phyloP scores from a whole-genome alignment of 495 filamentous ascomycete species.

The Chlorociboria aeruginascens region DNA sequence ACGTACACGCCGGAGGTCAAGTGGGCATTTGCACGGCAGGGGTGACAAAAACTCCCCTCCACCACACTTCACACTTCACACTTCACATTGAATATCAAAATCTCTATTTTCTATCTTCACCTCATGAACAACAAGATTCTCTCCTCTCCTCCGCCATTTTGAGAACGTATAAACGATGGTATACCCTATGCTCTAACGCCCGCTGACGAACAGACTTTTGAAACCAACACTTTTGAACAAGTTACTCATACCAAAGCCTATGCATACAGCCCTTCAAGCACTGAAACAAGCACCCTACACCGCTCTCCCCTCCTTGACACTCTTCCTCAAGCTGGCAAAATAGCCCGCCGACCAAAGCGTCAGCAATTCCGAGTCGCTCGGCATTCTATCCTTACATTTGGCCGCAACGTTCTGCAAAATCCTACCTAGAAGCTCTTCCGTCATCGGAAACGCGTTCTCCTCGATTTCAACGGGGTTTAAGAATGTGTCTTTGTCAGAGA shows the following conservation, averaged over 20 bases:
- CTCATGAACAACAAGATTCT: no score
- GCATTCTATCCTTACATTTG: constrained; percentile 55
- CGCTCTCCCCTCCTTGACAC: constrained; percentile 12
- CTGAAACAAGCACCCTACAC: constrained; percentile 2
- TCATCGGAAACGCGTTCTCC: constrained; percentile 58
- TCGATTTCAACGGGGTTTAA: constrained; percentile 57
- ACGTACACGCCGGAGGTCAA: no score
- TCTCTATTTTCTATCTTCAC: no score
- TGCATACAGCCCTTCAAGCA: background rate
- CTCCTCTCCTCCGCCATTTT: no score
- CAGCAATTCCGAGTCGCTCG: constrained; percentile 56
- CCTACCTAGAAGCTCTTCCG: constrained; percentile 60
- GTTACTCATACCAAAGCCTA: background rate
- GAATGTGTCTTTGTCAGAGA: constrained; percentile 63
- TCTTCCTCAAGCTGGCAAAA: constrained; percentile 15
- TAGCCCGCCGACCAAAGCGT: constrained; percentile 48
- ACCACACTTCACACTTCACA: no score
- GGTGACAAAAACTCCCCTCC: no score
- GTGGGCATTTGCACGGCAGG: no score
- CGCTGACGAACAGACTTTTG: no score
- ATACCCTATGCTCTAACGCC: no score
- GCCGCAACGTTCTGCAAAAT: constrained; percentile 69
- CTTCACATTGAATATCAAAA: no score
- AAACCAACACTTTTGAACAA: no score
- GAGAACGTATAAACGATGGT: no score